phyloP scores from a whole-genome alignment of 1,284 basidiomycete species.

The Cutaneotrichosporon cavernicola region DNA sequence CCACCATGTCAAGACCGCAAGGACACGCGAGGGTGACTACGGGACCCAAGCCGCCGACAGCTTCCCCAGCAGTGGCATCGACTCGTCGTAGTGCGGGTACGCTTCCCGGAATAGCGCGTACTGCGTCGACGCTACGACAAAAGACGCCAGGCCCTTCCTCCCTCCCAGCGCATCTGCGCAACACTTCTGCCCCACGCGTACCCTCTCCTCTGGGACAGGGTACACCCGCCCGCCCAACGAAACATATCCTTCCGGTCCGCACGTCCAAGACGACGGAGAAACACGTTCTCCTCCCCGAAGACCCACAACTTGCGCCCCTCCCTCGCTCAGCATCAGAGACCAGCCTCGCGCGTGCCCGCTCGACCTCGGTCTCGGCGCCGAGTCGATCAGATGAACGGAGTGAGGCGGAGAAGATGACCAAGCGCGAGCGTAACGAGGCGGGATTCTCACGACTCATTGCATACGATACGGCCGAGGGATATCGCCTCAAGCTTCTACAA shows the following conservation, averaged over 20 bases:
- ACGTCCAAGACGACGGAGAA: slow-evolving; percentile 90
- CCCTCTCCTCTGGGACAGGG: slow-evolving; percentile 52
- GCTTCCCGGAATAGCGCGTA: slow-evolving; percentile 45
- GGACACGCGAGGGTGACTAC: slow-evolving; percentile 37
- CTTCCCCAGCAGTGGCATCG: slow-evolving; percentile 13
- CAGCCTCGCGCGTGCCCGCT: slow-evolving; percentile 18
- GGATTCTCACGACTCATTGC: slow-evolving; percentile 77
- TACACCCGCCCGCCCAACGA: slow-evolving; percentile 44
- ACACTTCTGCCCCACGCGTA: slow-evolving; percentile 46
- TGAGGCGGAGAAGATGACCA: slow-evolving; percentile 59
- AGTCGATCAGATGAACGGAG: slow-evolving; percentile 39
- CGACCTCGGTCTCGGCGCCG: slow-evolving; percentile 2
- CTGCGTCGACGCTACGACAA: slow-evolving; percentile 51
- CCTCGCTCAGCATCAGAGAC: slow-evolving; percentile 43
- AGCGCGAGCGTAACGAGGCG: slow-evolving; percentile 69
- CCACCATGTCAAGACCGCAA: slow-evolving; percentile 46
- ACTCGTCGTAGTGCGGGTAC: slow-evolving; percentile 43
- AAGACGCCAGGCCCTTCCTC: slow-evolving; percentile 32
- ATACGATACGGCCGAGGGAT: slow-evolving; percentile 79
- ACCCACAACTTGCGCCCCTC: slow-evolving; percentile 81
- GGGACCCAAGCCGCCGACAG: slow-evolving; percentile 36
- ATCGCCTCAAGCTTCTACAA: slow-evolving; percentile 72
- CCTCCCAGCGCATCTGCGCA: slow-evolving; percentile 48
- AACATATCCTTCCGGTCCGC: slow-evolving; percentile 60
- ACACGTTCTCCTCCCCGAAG: slow-evolving; percentile 85